Percentiles rank a stretch among this genome's conserved stretches.
Evolutionary conservation across 495 filamentous ascomycete genomes (phyloP).

Genomic region (Ramalina peruviana): DNA sequence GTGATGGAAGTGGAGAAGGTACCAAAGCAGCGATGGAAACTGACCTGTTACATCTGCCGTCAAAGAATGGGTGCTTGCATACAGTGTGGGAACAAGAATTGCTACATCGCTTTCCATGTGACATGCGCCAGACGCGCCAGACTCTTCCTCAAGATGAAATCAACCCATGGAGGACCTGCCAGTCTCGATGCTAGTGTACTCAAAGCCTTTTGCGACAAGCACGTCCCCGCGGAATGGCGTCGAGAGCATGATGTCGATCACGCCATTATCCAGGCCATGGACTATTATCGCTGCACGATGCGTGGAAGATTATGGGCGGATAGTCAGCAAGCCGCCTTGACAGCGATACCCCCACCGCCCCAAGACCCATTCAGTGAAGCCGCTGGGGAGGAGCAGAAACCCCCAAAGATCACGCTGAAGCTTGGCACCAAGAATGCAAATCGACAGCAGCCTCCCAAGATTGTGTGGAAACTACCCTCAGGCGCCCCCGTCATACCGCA

Average conservation of each 20-base stretch:
- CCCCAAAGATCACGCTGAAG: constrained; percentile 41
- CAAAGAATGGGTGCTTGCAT: constrained; percentile 97
- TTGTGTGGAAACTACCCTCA: constrained; percentile 85
- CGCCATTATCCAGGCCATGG: constrained; percentile 52
- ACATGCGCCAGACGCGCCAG: constrained; percentile 82
- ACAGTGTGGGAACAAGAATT: constrained; percentile 94
- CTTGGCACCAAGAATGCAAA: constrained; percentile 67
- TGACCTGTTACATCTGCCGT: constrained; percentile 92
- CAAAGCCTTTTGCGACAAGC: constrained; percentile 93
- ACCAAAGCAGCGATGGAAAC: constrained; percentile 80
- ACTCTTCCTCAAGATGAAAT: constrained; percentile 94
- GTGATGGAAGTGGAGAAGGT: constrained; percentile 97
- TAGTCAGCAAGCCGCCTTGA: constrained; percentile 74
- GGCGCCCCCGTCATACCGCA: constrained; percentile 89
- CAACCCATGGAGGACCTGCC: constrained; percentile 61
- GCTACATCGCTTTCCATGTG: constrained; percentile 96
- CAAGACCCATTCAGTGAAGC: constrained; percentile 26
- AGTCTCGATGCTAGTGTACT: constrained; percentile 76
- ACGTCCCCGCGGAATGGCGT: constrained; percentile 81
- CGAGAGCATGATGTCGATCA: constrained; percentile 66
- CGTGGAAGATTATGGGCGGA: constrained; percentile 77
- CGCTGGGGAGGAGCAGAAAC: constrained; percentile 13
- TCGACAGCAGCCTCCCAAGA: constrained; percentile 45
- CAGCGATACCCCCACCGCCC: constrained; percentile 51
- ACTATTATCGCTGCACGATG: constrained; percentile 81